Evolutionary conservation across 1,284 basidiomycete genomes (phyloP).

Genomic region (Fomitopsis palustris): DNA sequence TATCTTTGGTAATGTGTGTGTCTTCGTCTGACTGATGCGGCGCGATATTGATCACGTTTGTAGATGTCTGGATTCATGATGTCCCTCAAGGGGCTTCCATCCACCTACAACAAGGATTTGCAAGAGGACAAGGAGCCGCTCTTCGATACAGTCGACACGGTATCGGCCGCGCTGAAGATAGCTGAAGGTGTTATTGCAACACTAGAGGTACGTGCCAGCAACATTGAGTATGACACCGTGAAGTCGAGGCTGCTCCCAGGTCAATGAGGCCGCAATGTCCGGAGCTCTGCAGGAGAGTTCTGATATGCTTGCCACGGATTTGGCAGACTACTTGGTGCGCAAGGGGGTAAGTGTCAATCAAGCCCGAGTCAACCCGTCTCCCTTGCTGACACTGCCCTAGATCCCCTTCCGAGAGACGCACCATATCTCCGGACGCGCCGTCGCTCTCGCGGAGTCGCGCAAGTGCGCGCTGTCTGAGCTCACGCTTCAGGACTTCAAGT

Average conservation of each 20-base stretch:
- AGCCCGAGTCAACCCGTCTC: slow-evolving; percentile 4
- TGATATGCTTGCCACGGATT: slow-evolving; percentile 96
- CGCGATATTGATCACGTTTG: slow-evolving; percentile 3
- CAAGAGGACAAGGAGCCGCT: slow-evolving; percentile 99
- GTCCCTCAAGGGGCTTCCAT: slow-evolving; percentile 95
- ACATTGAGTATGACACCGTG: slow-evolving; percentile 2
- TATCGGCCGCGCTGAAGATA: slow-evolving; percentile 89
- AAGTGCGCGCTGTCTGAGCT: slow-evolving; percentile 82
- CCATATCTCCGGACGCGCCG: slow-evolving; percentile 94
- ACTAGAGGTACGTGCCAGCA: slow-evolving; percentile 53
- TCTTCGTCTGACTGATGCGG: neutral
- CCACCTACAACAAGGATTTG: slow-evolving; percentile 98
- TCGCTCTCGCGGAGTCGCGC: slow-evolving; percentile 87
- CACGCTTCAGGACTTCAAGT: slow-evolving; percentile 75
- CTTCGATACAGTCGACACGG: slow-evolving; percentile 91
- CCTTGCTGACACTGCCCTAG: slow-evolving; percentile 29
- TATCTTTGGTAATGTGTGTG: slow-evolving; percentile 85
- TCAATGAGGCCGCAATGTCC: slow-evolving; percentile 88
- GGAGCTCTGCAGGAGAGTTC: slow-evolving; percentile 75
- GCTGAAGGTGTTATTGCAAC: slow-evolving; percentile 94
- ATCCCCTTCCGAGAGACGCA: slow-evolving; percentile 98
- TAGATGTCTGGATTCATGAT: slow-evolving; percentile 98
- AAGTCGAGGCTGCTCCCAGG: slow-evolving; percentile 39
- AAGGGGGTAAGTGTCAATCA: slow-evolving; percentile 78
- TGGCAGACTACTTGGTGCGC: slow-evolving; percentile 97